Base-by-base conservation (phyloP, 2,329 filamentous ascomycete species). In the Calonectria montana region DNA sequence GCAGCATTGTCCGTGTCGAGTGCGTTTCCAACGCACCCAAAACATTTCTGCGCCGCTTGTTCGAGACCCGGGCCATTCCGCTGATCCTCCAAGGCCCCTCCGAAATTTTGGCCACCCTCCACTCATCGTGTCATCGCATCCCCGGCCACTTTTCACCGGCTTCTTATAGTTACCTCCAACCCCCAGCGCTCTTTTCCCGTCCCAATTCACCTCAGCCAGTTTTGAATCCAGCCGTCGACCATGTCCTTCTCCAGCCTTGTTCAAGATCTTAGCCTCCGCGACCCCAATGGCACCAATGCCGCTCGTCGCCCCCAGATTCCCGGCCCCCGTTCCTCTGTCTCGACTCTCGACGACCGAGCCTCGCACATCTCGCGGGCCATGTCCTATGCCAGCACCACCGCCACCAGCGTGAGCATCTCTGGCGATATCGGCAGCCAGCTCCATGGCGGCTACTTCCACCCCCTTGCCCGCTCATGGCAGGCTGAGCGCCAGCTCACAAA, bases 401-500 rank as follows among this genome's bases (percentile, higher is more conserved):
- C 91, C 53, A 93, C 91, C 31, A 93, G 91, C 81, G 91, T 93
- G 74, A 93, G 91, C 88, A 92, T 93, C 77, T 86, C 90, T 2
- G 91, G 91, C 65, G 94, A 96, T 79, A 96, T 97, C 76, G 93
- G 92, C 16, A 96, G 93, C 83, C 94, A 96, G 84, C 89, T 96
- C 48, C 94, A 97, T 80, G 93, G 94, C 65, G 94, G 94, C 70
- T 96, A 96, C 84, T 92, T 91, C 79, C 94, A 97, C 79, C 93
- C 94, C 57, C 88, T 97, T 68, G 92, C 93, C 69, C 89, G 94
- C 76, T 89, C 92, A 78, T 97, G 94, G 94, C 94, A 97, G 83
- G 92, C 94, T 39, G 94, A 96, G 86, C 90, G 93, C 76, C 94
- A 96, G 85, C 88, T 97, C 82, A 96, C 94, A 74, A 96, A 96